These are phyloP conservation scores for Zymoseptoria brevis DNA, from an alignment of 2,329 filamentous ascomycete species.

Conservation along the genomic window DNA sequence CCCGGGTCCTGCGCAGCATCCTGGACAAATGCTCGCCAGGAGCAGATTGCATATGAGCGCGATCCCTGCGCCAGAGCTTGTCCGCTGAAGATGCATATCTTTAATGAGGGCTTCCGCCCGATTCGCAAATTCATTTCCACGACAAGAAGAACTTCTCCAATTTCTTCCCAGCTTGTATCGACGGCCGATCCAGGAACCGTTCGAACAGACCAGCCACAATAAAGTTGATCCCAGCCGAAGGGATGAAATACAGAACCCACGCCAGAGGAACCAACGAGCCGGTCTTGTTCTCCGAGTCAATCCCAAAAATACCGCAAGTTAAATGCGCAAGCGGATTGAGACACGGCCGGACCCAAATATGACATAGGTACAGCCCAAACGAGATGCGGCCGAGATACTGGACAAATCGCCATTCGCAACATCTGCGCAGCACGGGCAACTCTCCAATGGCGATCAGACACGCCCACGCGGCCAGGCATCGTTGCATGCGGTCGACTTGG, in stretches of 20 bases:
- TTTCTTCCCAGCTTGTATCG: slow-evolving; percentile 6
- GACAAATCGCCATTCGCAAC: slow-evolving; percentile 43
- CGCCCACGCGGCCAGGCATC: slow-evolving; percentile 7
- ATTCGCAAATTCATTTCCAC: not conserved
- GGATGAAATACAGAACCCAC: slow-evolving; percentile 4
- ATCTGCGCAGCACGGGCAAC: slow-evolving; percentile 32
- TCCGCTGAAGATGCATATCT: too few species aligned
- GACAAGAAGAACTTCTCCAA: slow-evolving; percentile 12
- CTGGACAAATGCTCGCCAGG: too few species aligned
- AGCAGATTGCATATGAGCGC: too few species aligned
- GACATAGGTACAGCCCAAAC: slow-evolving; percentile 38
- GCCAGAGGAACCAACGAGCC: not conserved
- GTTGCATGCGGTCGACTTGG: slow-evolving; percentile 8
- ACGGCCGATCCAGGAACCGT: slow-evolving; percentile 9
- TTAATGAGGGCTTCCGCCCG: too few species aligned
- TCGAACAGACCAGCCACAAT: slow-evolving; percentile 10
- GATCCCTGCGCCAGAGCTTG: too few species aligned
- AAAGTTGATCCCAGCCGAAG: slow-evolving; percentile 8
- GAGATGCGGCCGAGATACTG: slow-evolving; percentile 55
- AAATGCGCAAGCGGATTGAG: not conserved
- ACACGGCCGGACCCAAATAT: slow-evolving; percentile 25
- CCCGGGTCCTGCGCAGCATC: too few species aligned
- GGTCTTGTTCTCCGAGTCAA: not conserved
- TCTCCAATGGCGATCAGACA: slow-evolving; percentile 8
- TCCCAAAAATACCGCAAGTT: slow-evolving; percentile 1